phyloP scores from a whole-genome alignment of 805 yeast species.

The Yarrowia deformans region DNA sequence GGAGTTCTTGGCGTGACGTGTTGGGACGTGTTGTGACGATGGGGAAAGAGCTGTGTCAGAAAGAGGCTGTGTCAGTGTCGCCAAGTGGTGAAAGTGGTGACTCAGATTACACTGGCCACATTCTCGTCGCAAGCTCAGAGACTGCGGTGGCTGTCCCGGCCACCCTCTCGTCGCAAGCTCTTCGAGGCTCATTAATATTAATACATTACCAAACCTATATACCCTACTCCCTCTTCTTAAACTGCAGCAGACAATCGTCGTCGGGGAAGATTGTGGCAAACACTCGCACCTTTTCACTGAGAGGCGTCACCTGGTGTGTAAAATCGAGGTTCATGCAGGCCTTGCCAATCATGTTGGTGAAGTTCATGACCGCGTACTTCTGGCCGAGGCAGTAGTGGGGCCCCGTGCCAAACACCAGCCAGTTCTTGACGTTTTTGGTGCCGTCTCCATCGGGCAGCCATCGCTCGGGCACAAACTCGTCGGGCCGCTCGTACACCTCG shows the following conservation, averaged over 20 bases:
- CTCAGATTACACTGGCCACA: too few species aligned
- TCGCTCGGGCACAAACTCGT: constrained; percentile 93
- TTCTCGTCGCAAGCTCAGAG: too few species aligned
- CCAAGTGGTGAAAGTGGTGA: too few species aligned
- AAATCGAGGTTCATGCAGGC: constrained; percentile 82
- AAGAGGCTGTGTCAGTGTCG: too few species aligned
- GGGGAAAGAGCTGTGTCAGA: too few species aligned
- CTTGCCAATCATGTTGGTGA: constrained; percentile 91
- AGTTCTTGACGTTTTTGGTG: constrained; percentile 79
- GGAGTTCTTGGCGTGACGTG: too few species aligned
- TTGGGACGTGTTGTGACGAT: too few species aligned
- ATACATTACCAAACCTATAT: constrained; percentile 28
- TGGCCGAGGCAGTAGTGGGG: constrained; percentile 97
- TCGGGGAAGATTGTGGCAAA: constrained; percentile 98
- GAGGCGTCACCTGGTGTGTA: constrained; percentile 79
- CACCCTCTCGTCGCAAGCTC: too few species aligned
- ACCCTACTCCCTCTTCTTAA: constrained; percentile 49
- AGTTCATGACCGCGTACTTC: constrained; percentile 88
- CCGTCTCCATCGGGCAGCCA: constrained; percentile 82
- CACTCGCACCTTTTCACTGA: constrained; percentile 90
- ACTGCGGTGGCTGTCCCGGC: too few species aligned
- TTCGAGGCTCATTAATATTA: constrained; percentile 5
- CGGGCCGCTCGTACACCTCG: constrained; percentile 94
- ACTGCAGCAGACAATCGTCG: constrained; percentile 86
- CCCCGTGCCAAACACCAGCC: constrained; percentile 97